Percentiles rank a stretch among this genome's conserved stretches.
These are phyloP conservation scores for Breviolum minutum DNA, from an alignment of 73 alveolate genomes.

Conservation along the genomic window DNA sequence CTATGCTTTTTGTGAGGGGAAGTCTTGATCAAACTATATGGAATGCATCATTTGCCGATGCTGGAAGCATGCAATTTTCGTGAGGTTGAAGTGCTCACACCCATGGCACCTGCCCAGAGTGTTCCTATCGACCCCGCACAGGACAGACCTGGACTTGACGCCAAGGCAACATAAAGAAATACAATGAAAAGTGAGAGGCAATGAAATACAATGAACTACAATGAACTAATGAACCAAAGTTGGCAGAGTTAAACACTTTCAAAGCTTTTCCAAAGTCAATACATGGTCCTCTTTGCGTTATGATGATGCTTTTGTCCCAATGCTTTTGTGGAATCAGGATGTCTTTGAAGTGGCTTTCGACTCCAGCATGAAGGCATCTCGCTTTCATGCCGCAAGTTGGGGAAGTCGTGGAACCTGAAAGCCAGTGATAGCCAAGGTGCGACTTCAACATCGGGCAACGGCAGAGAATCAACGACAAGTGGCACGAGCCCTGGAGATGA, in stretches of 20 bases:
- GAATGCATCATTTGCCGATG: background rate
- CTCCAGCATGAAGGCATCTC: constrained; percentile 53
- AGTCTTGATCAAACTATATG: background rate
- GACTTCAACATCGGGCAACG: constrained; percentile 63
- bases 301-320: too few relatives aligned
- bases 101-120: constrained; percentile 87
- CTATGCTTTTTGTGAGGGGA: too few relatives aligned
- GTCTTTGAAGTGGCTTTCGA: constrained; percentile 72
- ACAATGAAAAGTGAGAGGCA: too few relatives aligned
- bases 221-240: too few relatives aligned
- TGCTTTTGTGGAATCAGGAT: background rate
- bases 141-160: background rate
- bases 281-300: too few relatives aligned
- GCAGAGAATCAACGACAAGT: constrained; percentile 6
- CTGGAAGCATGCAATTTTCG: background rate
- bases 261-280: too few relatives aligned
- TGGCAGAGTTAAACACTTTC: too few relatives aligned
- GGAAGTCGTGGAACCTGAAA: background rate
- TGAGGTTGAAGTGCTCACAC: constrained; percentile 92
- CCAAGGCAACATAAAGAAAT: too few relatives aligned
- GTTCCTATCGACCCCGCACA: constrained; percentile 70
- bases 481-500: background rate
- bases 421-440: constrained; percentile 68
- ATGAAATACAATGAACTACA: too few relatives aligned
- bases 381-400: background rate